phyloP scores from a whole-genome alignment of 2,329 filamentous ascomycete genomes.

The Pseudogymnoascus sp. region DNA sequence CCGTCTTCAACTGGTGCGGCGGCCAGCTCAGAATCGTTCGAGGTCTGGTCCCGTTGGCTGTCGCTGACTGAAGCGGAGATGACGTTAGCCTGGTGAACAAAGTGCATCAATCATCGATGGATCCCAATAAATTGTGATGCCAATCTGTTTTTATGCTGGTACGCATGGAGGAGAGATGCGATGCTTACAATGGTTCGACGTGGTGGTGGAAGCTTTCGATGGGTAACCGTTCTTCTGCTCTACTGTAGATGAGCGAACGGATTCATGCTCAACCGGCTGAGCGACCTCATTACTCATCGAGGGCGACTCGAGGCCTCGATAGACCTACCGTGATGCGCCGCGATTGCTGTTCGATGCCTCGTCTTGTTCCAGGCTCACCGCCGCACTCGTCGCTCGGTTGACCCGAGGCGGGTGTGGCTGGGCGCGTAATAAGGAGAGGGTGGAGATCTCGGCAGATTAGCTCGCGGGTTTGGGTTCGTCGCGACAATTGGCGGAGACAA shows the following conservation, averaged over 20 bases:
- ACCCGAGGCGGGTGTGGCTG: constrained; percentile 8
- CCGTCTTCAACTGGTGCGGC: background rate
- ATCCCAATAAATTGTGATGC: background rate
- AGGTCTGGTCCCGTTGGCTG: background rate
- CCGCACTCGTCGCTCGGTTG: constrained; percentile 10
- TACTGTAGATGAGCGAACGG: constrained; percentile 25
- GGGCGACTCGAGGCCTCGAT: constrained; percentile 23
- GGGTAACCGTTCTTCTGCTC: constrained; percentile 25
- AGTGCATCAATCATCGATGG: background rate
- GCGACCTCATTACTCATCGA: constrained; percentile 32
- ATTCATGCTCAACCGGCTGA: constrained; percentile 29
- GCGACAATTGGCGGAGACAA: constrained; percentile 8
- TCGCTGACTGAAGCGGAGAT: background rate
- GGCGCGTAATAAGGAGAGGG: constrained; percentile 11
- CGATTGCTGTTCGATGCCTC: constrained; percentile 12
- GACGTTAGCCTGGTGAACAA: constrained; percentile 4
- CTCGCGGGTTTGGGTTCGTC: background rate
- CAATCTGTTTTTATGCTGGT: background rate
- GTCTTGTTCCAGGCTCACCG: background rate
- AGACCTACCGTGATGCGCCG: constrained; percentile 12
- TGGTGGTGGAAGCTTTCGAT: constrained; percentile 27
- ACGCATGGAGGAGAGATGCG: background rate
- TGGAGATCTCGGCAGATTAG: constrained; percentile 8
- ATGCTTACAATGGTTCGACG: constrained; percentile 20
- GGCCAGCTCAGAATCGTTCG: constrained; percentile 1